Percentiles rank a stretch among this genome's conserved stretches.
Conservation (phyloP, 2,329 filamentous ascomycete species). For the Myriosclerotinia curreyana region DNA sequence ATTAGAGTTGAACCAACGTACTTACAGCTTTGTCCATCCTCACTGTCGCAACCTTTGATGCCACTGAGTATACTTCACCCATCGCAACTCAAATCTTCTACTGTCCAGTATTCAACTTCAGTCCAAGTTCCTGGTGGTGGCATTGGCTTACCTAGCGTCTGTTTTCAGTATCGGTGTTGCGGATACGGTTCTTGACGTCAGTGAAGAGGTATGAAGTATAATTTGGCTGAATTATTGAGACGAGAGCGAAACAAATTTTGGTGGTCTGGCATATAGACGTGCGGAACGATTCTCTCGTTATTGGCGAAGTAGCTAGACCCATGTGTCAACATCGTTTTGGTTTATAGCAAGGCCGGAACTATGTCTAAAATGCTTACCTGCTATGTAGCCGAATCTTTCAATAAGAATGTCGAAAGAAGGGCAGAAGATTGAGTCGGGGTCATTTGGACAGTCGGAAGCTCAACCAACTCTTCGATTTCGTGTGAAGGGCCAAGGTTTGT, state of each 20-base stretch:
- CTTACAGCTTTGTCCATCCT: not conserved
- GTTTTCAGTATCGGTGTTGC: not conserved
- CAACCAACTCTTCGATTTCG: not conserved
- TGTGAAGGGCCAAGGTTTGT: not conserved
- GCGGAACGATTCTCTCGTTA: slow-evolving; percentile 69
- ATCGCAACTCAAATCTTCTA: not conserved
- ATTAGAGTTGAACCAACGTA: not conserved
- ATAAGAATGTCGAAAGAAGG: slow-evolving; percentile 30
- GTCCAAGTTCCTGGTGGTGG: not conserved
- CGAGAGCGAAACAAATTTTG: slow-evolving; percentile 91
- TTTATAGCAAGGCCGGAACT: not conserved
- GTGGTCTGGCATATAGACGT: slow-evolving; percentile 82
- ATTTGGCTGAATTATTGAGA: slow-evolving; percentile 64
- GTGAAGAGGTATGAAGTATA: not conserved
- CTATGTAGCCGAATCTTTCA: slow-evolving; percentile 95
- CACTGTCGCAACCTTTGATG: not conserved
- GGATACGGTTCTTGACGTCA: not conserved
- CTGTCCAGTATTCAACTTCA: not conserved
- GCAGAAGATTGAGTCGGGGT: not conserved
- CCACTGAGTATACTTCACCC: not conserved
- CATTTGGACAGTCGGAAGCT: not conserved
- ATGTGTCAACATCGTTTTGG: not conserved
- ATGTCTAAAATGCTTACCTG: slow-evolving; percentile 47
- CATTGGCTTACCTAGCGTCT: not conserved
- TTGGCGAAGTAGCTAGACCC: slow-evolving; percentile 73